Evolutionary conservation across 306 rosid species (phyloP), one percentile per base, ranked within the genome.

Genomic region (Alnus glutinosa): DNA sequence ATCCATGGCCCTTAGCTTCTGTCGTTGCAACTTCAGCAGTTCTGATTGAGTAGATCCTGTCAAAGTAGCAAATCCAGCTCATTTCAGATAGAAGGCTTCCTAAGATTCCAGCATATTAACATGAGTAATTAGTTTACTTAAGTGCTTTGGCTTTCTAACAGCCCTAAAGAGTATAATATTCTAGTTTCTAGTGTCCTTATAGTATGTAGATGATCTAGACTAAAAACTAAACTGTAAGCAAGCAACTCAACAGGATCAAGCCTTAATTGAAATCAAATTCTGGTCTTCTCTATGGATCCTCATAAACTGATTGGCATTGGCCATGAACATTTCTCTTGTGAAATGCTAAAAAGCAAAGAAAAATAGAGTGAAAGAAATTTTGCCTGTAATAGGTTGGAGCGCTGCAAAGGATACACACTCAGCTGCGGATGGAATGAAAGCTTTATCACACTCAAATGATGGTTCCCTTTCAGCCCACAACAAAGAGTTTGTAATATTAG

Each of bases 1-100:
- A 54, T 84, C 86, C 90, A 87, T 85, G 66, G 90, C 90, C 78
- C n/a, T 75, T 55, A 87, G 61, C 82, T 87, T 87, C 66, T 77
- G 82, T 63, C 30, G 74, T 47, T 82, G 88, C 73, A 87, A 77
- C 71, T 78, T 80, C 34, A 57, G 64, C 42, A 79, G 79, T 59
- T 87, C 88, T 34, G 87, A 74, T 82, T 82, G 74, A 8, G 81
- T 80, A 44, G 88, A 87, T 54, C 85, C 88, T 87, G 82, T 28
- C 51, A 57, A 67, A 49, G 75, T 51, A 48, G 16, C 44, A 66
- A 30, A 28, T 19, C 68, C 73, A 39, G 16, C 55, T 73, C 55
- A 76, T 11, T 11, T 32, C 32, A 1, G n/a, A 62, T 13, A 11
- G 44, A 32, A 62, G n/a, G 9, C 44, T 34, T 34, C 69, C 32